Percentiles rank a stretch among this genome's conserved stretches.
phyloP scores from a whole-genome alignment of 345 rosid species.

The Erucastrum elatum region DNA sequence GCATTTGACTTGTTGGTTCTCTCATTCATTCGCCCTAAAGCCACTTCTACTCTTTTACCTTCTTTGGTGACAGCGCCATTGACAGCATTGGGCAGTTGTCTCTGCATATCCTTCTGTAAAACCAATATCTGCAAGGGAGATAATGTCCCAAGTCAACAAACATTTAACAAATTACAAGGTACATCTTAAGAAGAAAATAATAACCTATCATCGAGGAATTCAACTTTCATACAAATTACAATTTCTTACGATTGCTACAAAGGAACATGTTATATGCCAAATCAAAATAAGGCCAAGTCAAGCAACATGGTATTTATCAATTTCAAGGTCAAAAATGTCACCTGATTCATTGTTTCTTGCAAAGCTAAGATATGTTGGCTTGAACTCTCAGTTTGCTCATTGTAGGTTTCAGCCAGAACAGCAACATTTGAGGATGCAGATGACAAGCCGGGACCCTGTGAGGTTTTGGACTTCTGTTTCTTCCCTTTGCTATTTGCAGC shows the following conservation, averaged over 20 bases:
- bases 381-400: constrained; percentile 47
- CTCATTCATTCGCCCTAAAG: constrained; percentile 70
- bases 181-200: too few species aligned
- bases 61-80: constrained; percentile 61
- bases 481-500: constrained; percentile 55
- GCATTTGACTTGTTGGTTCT: constrained; percentile 66
- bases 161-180: too few species aligned
- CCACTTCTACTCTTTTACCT: constrained; percentile 73
- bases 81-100: constrained; percentile 64
- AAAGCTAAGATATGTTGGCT: constrained; percentile 47
- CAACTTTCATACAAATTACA: neutral
- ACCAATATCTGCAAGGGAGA: constrained; percentile 52
- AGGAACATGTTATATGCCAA: constrained; percentile 1
- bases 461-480: constrained; percentile 59
- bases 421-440: constrained; percentile 58
- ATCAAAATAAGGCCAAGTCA: constrained; percentile 1
- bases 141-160: neutral
- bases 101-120: constrained; percentile 79
- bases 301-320: neutral
- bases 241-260: neutral
- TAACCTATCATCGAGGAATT: constrained; percentile 2
- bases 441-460: constrained; percentile 51
- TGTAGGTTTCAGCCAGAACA: constrained; percentile 55
- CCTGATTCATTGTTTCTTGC: constrained; percentile 84
- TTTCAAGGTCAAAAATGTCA: constrained; percentile 34